Percentiles rank a stretch among this genome's conserved stretches.
These are phyloP conservation scores for Penicillium coprophilum DNA, from an alignment of 495 filamentous ascomycete species.

Conservation along the genomic window DNA sequence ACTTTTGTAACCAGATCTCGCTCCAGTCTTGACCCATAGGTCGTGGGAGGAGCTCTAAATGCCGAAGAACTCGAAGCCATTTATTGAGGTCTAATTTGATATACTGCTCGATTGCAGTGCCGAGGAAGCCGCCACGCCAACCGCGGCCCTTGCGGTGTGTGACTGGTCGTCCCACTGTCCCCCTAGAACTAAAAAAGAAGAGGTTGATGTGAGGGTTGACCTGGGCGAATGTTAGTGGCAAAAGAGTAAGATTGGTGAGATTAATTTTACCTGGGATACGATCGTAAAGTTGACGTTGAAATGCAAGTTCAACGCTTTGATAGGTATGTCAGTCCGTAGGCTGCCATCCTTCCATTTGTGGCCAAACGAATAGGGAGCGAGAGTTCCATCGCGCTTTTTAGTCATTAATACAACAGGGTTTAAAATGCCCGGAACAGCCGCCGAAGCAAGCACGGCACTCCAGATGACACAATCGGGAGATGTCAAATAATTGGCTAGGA, in stretches of 20 bases:
- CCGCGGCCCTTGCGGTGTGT: slow-evolving; percentile 91
- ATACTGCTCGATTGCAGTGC: slow-evolving; percentile 88
- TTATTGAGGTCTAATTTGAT: slow-evolving; percentile 94
- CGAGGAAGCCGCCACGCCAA: slow-evolving; percentile 93
- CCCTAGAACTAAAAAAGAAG: slow-evolving; percentile 95
- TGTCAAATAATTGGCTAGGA: slow-evolving; percentile 91
- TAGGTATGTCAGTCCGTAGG: slow-evolving; percentile 89
- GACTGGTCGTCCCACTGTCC: slow-evolving; percentile 86
- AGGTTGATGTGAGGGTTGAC: slow-evolving; percentile 97
- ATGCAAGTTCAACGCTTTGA: slow-evolving; percentile 88
- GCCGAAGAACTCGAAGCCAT: slow-evolving; percentile 91
- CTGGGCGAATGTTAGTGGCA: slow-evolving; percentile 23
- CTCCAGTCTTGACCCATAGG: slow-evolving; percentile 95
- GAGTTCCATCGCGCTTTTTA: slow-evolving; percentile 72
- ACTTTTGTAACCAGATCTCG: slow-evolving; percentile 91
- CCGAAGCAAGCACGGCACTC: slow-evolving; percentile 93
- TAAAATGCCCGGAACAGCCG: slow-evolving; percentile 92
- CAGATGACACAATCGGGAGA: slow-evolving; percentile 96
- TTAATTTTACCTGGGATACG: slow-evolving; percentile 65
- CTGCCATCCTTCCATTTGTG: slow-evolving; percentile 99
- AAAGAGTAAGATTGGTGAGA: neutral
- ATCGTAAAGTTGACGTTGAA: slow-evolving; percentile 98
- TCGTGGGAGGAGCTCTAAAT: slow-evolving; percentile 86
- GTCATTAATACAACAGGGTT: slow-evolving; percentile 97
- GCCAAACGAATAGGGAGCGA: slow-evolving; percentile 86